Evolutionary conservation across 805 yeast species (phyloP).

Genomic region (baker's yeast (Saccharomyces cerevisiae)): DNA sequence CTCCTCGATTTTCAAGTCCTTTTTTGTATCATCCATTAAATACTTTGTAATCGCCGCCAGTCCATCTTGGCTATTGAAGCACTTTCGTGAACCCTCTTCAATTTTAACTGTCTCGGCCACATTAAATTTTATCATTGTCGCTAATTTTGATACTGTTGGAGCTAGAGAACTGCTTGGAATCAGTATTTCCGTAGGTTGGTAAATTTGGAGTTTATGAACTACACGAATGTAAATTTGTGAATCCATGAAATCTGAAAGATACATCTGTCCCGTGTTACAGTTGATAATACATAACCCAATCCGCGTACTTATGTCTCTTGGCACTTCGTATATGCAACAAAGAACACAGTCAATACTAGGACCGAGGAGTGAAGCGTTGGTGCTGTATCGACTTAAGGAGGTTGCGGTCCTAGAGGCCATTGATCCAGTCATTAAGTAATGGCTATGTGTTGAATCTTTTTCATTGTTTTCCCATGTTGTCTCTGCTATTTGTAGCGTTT

Average conservation of each 20-base stretch:
- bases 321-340: conserved; percentile 24
- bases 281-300: conserved; percentile 37
- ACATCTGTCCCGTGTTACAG: conserved; percentile 33
- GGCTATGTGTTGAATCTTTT: neutral
- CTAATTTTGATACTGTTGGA: conserved; percentile 28
- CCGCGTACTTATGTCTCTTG: conserved; percentile 19
- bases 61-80: conserved; percentile 26
- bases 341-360: conserved; percentile 14
- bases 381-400: neutral
- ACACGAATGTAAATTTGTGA: conserved; percentile 41
- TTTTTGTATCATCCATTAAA: conserved; percentile 8
- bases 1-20: conserved; percentile 8
- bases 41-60: conserved; percentile 14
- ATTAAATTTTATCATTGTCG: conserved; percentile 32
- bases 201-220: conserved; percentile 33
- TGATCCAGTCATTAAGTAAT: neutral
- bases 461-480: neutral
- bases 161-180: conserved; percentile 26
- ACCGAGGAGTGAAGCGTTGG: neutral
- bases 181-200: conserved; percentile 31
- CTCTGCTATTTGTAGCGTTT: neutral
- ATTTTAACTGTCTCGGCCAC: conserved; percentile 21
- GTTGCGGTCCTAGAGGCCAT: neutral
- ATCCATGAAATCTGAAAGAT: conserved; percentile 34
- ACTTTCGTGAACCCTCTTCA: conserved; percentile 16